Conservation (phyloP, 768 basidiomycete genomes). For the Russula ochroleuca region DNA sequence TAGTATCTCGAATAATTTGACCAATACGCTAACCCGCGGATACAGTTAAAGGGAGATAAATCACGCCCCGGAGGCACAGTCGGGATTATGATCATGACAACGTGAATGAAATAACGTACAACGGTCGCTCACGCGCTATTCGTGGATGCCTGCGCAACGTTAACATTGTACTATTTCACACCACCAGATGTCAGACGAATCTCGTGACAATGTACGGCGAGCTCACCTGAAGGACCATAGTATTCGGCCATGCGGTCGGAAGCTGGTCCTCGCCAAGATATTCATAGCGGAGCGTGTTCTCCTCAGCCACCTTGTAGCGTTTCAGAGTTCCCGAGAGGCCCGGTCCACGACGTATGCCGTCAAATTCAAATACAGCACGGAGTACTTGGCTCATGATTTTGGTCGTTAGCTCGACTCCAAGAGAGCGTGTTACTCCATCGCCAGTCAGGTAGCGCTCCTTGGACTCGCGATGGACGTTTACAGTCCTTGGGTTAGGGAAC, state of each 20-base stretch:
- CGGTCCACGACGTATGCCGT: conserved; percentile 61
- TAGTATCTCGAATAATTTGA: no score
- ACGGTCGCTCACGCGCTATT: background rate
- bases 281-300: conserved; percentile 46
- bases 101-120: background rate
- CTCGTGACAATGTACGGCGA: background rate
- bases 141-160: background rate
- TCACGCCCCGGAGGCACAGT: background rate
- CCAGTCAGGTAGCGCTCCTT: conserved; percentile 45
- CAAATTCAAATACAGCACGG: conserved; percentile 56
- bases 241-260: conserved; percentile 63
- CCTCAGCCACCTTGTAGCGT: conserved; percentile 46
- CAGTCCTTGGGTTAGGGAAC: conserved; percentile 46
- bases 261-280: conserved; percentile 52
- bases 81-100: background rate
- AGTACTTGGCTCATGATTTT: conserved; percentile 61
- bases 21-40: background rate
- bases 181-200: background rate
- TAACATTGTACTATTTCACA: conserved; percentile 1
- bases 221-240: conserved; percentile 55
- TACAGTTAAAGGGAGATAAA: no score
- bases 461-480: conserved; percentile 44
- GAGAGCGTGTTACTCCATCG: conserved; percentile 45
- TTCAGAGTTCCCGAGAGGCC: conserved; percentile 61
- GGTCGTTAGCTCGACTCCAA: conserved; percentile 52